Percentiles rank a stretch among this genome's conserved stretches.
phyloP scores from a whole-genome alignment of 129 eudicot species.

The Saposhnikovia divaricata region DNA sequence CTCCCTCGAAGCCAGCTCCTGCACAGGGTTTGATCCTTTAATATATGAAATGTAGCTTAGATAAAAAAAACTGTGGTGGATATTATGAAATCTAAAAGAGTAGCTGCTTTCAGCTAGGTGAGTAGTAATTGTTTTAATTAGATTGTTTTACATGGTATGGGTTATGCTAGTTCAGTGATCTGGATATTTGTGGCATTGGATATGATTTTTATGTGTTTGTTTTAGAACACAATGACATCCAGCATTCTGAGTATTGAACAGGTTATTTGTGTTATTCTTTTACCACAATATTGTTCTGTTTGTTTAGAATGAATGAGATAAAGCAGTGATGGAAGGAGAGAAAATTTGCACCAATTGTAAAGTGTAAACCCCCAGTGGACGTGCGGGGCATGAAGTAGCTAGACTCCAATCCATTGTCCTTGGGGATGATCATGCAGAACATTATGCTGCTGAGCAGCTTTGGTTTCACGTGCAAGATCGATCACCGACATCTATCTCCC shows the following conservation, averaged over 20 bases:
- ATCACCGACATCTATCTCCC: not conserved
- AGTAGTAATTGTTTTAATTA: not conserved
- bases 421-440: not conserved
- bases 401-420: not conserved
- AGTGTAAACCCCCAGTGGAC: not conserved
- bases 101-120: not conserved
- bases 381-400: not conserved
- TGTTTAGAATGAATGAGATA: not conserved
- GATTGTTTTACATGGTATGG: not conserved
- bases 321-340: not conserved
- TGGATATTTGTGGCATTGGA: not conserved
- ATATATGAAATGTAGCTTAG: not conserved
- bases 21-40: constrained; percentile 32
- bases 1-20: constrained; percentile 18
- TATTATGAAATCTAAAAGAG: not conserved
- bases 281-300: not conserved
- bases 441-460: not conserved
- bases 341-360: not conserved
- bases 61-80: not conserved
- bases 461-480: not conserved
- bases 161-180: not conserved
- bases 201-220: not conserved
- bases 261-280: not conserved
- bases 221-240: not conserved
- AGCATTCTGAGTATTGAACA: not conserved